These are phyloP conservation scores for Tolypocladium endophyticum DNA, from an alignment of 2,329 filamentous ascomycete species.

Conservation along the genomic window DNA sequence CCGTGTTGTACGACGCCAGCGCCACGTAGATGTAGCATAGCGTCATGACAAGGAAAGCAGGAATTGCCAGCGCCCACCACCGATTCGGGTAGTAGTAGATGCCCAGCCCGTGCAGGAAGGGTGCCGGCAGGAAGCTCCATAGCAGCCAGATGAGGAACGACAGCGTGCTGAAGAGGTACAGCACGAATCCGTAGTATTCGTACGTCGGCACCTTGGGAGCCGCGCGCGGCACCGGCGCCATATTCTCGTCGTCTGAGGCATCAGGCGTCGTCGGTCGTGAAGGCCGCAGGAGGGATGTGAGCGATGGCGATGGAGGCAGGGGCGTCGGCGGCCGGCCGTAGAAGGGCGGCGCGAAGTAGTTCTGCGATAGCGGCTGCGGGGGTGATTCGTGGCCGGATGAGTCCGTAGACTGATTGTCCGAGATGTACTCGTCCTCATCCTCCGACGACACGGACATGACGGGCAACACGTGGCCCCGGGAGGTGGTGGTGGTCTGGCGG, in stretches of 20 bases:
- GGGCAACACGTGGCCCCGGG: neutral
- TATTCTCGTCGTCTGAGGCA: conserved; percentile 76
- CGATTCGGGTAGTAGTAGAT: conserved; percentile 96
- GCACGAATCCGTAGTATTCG: conserved; percentile 97
- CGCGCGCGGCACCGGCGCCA: conserved; percentile 76
- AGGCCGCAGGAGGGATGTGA: conserved; percentile 83
- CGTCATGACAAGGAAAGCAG: conserved; percentile 78
- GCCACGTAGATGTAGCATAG: conserved; percentile 92
- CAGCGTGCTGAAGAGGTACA: conserved; percentile 81
- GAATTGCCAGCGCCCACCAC: conserved; percentile 94
- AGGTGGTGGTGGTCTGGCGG: neutral
- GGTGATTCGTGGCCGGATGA: conserved; percentile 25
- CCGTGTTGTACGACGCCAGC: conserved; percentile 81
- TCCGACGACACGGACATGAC: conserved; percentile 24
- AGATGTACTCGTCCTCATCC: conserved; percentile 23
- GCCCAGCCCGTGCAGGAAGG: conserved; percentile 83
- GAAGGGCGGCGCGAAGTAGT: conserved; percentile 70
- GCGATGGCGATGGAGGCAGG: conserved; percentile 79
- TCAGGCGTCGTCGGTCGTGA: conserved; percentile 92
- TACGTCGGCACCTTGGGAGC: conserved; percentile 96
- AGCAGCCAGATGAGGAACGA: conserved; percentile 63
- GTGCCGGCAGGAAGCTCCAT: conserved; percentile 87
- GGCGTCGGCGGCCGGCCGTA: conserved; percentile 96
- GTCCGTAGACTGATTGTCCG: conserved; percentile 19
- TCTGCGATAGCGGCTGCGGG: conserved; percentile 36